Base-by-base conservation (phyloP, 2,329 filamentous ascomycete genomes). In the Thielaviopsis cerberus region DNA sequence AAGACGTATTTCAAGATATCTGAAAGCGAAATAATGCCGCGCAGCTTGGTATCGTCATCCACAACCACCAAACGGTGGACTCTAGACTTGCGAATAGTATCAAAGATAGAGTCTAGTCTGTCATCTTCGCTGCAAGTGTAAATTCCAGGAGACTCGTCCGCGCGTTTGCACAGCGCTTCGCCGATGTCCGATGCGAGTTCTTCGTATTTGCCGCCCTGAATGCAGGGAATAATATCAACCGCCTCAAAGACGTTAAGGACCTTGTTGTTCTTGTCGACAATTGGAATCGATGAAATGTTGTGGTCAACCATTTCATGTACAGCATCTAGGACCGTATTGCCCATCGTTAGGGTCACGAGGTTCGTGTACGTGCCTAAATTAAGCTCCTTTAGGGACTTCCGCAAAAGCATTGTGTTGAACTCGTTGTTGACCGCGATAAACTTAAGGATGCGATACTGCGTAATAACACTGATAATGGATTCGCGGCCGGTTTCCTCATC, bases 241-340 rank as follows among this genome's bases (percentile, higher is more conserved):
- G 92, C 88, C 72, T 98, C 94, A 66, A 98, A 98, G 11, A 97
- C 89, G 66, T 98, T 98, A 62, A 97, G 80, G 0, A 98, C 82
- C 70, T 80, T 73, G 65, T 78, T 76, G 41, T 88, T 81, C 54
- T 79, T 78, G 66, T 97, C 92, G 58, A 98, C 74, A 59, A 98
- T 92, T 10, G 92, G 92, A 37, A 98, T 86, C 66, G 89, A 94
- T 50, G 88, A 95, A 66, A 98, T 97, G 70, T 88, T 95, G 69
- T 86, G 79, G 69, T 88, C 83, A 56, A 98, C 92, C 76, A 98
- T 85, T 70, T 88, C 78, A 67, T 95, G 88, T 61, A 98, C 94
- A 27, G 94, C 89, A 64, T 95, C 88, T 64, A 98, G 86, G 50
- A 98, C 92, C 0, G 88, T 84, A 55, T 85, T 92, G 65, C 84